Base-by-base conservation (phyloP, 2,329 filamentous ascomycete genomes). In the Fusarium agapanthi region DNA sequence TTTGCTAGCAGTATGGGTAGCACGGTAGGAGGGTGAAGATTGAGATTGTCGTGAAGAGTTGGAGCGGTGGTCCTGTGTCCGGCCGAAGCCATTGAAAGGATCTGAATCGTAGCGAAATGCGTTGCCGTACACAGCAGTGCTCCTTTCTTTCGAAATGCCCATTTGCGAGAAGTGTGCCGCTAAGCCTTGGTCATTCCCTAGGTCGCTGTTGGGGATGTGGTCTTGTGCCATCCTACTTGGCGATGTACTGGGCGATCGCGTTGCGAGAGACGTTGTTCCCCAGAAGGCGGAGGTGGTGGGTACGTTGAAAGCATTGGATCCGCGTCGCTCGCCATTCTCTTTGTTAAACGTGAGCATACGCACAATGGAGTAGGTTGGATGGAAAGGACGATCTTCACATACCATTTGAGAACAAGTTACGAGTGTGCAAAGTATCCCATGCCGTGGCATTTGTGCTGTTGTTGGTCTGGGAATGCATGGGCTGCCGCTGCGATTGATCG, bases 281-380 rank as follows among this genome's bases (percentile, higher is more conserved):
- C 92, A 94, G 83, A 71, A 85, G 82, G 67, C 93, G 51, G 86
- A 84, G 74, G 93, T 91, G 24, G 89, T 88, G 45, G 90, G 89
- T 48, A 89, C 86, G 67, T 93, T 86, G 43, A 95, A 84, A 65
- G 91, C 92, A 68, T 90, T 87, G 11, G 92, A 93, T 54, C 92
- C 92, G 7, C 89, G 90, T 61, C 77, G 74, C 34, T 78, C 77
- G 61, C 81, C 77, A 62, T 77, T 60, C 24, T 80, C 80, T 80
- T 64, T 26, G 30, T 24, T 47, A 38, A 34, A 55, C 20, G 73
- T 76, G 61, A 77, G 76, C 56, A 65, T 44, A 35, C 37, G 43
- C 35, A 44, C 48, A 50, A 48, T 22, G 45, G 24, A 43, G 40
- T 22, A 55, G 48, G 35, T 18, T 32, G 57, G 28, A 53, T 24